Evolutionary conservation across 768 basidiomycete genomes (phyloP).

Genomic region (Ramaria sp.): DNA sequence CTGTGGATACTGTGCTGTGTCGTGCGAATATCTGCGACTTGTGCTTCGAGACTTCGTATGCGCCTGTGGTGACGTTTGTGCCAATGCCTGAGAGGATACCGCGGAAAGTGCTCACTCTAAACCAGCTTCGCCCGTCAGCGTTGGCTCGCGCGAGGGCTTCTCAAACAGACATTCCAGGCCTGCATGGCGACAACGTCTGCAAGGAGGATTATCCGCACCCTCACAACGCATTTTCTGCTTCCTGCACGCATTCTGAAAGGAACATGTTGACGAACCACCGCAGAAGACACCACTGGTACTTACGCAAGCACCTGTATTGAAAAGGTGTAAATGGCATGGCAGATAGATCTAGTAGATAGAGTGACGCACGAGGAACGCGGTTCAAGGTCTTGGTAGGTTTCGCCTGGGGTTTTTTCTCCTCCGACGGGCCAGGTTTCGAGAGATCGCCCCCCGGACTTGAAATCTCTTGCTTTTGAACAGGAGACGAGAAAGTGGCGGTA

Average conservation of each 20-base stretch:
- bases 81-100: slow-evolving; percentile 11
- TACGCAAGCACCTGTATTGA: slow-evolving; percentile 66
- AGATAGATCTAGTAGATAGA: slow-evolving; percentile 10
- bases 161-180: slow-evolving; percentile 92
- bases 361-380: slow-evolving; percentile 70
- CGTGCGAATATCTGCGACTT: slow-evolving; percentile 74
- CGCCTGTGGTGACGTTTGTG: slow-evolving; percentile 42
- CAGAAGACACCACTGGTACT: slow-evolving; percentile 19
- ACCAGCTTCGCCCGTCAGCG: slow-evolving; percentile 80
- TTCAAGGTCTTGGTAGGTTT: slow-evolving; percentile 77
- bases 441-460: slow-evolving; percentile 26
- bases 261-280: slow-evolving; percentile 9
- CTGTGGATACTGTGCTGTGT: slow-evolving; percentile 68
- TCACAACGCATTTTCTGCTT: slow-evolving; percentile 98
- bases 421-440: slow-evolving; percentile 25
- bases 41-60: slow-evolving; percentile 78
- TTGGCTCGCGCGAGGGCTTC: slow-evolving; percentile 82
- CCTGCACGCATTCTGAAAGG: slow-evolving; percentile 76
- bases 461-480: slow-evolving; percentile 49
- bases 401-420: slow-evolving; percentile 38
- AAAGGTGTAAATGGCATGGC: slow-evolving; percentile 9
- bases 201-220: slow-evolving; percentile 95
- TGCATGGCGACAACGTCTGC: slow-evolving; percentile 82
- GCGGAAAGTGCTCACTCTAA: slow-evolving; percentile 52
- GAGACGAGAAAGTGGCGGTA: not conserved